A percentile compares a stretch with the other conserved stretches of the same genome.
Evolutionary conservation across 805 yeast genomes (phyloP).

Genomic region (Priceomyces melissophilus): DNA sequence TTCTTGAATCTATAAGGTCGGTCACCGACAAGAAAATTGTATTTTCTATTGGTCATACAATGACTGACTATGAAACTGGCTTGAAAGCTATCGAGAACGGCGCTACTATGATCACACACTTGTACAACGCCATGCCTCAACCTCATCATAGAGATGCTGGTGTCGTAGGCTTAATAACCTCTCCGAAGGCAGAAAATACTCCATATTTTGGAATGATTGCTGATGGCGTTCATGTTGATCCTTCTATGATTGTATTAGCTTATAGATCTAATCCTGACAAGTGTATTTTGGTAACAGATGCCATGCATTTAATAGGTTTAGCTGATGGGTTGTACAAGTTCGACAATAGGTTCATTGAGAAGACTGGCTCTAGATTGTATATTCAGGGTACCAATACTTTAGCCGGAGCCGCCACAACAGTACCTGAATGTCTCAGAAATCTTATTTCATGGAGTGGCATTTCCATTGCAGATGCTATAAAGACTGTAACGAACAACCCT

Average conservation of each 20-base stretch:
- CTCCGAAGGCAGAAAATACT: constrained; percentile 21
- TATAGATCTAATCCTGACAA: constrained; percentile 51
- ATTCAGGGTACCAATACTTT: constrained; percentile 54
- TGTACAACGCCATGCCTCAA: constrained; percentile 61
- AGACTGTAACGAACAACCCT: constrained; percentile 53
- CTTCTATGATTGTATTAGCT: constrained; percentile 48
- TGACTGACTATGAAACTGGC: constrained; percentile 36
- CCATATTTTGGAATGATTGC: constrained; percentile 55
- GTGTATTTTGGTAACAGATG: constrained; percentile 56
- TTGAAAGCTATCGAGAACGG: constrained; percentile 47
- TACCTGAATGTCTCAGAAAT: constrained; percentile 49
- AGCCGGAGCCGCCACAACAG: constrained; percentile 60
- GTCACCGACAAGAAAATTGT: constrained; percentile 30
- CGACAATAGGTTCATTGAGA: constrained; percentile 46
- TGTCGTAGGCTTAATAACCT: constrained; percentile 46
- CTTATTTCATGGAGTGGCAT: constrained; percentile 48
- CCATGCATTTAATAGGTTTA: constrained; percentile 55
- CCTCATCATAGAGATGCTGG: constrained; percentile 61
- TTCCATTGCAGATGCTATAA: constrained; percentile 50
- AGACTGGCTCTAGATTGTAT: constrained; percentile 44
- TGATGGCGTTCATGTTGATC: constrained; percentile 61
- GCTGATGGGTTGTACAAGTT: constrained; percentile 55
- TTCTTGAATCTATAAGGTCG: constrained; percentile 39
- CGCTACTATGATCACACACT: constrained; percentile 58
- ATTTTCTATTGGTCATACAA: constrained; percentile 48